A percentile compares a stretch with the other conserved stretches of the same genome.
Conservation (phyloP, 495 filamentous ascomycete genomes). For the Hypomontagnella monticulosa region DNA sequence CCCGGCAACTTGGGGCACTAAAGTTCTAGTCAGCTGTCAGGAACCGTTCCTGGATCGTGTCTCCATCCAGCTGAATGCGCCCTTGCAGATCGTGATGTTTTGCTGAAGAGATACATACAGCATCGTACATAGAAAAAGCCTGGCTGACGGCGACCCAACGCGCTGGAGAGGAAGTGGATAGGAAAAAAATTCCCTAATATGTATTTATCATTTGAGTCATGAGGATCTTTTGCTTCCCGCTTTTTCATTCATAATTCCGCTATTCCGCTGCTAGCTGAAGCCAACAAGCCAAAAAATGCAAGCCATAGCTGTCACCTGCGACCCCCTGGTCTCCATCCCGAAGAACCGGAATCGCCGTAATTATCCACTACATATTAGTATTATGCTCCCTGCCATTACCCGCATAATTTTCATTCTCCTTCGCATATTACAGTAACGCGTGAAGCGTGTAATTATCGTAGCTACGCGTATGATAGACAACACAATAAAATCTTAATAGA, state of each 20-base stretch:
- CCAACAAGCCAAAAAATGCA: slow-evolving; percentile 19
- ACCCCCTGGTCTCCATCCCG: slow-evolving; percentile 6
- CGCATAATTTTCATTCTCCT: slow-evolving; percentile 1
- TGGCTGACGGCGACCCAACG: not conserved
- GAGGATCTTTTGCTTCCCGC: slow-evolving; percentile 2
- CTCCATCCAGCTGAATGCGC: slow-evolving; percentile 23
- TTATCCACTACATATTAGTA: slow-evolving; percentile 21
- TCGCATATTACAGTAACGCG: slow-evolving; percentile 20
- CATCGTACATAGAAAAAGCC: not conserved
- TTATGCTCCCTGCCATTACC: slow-evolving; percentile 10
- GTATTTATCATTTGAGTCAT: not conserved
- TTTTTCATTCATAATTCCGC: not conserved
- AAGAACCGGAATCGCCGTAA: slow-evolving; percentile 32
- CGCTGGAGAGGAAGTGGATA: not conserved
- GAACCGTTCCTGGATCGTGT: not conserved
- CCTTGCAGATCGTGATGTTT: slow-evolving; percentile 37
- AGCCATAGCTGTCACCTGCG: slow-evolving; percentile 32
- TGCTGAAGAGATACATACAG: slow-evolving; percentile 10
- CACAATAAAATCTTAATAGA: not conserved
- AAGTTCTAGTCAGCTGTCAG: slow-evolving; percentile 19
- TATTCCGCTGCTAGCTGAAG: slow-evolving; percentile 26
- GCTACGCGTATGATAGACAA: slow-evolving; percentile 5
- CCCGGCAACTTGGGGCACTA: slow-evolving; percentile 37
- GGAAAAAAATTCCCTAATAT: slow-evolving; percentile 2
- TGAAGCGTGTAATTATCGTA: slow-evolving; percentile 1